Base-by-base conservation (phyloP, 257 asterid genomes). In the Voacanga thouarsii region DNA sequence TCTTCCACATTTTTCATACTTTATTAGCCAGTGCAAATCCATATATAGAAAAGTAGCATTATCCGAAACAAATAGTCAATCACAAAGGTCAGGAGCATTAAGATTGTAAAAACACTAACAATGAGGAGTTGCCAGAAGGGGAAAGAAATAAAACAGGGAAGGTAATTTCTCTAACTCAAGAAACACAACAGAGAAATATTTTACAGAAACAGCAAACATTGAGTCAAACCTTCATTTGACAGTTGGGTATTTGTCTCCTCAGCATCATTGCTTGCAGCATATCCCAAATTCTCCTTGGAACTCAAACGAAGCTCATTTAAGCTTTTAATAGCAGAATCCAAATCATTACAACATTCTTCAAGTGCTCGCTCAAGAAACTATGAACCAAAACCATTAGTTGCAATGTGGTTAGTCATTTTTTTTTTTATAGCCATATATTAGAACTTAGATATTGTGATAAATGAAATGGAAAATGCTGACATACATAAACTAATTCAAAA, bases 271-370 rank as follows among this genome's bases (percentile, higher is more conserved):
- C 85, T 85, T 64, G 81, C 73, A 7, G 82, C 86, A 77, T 69
- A n/a, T 9, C 61, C 83, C 79, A 79, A 61, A 74, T 79, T 86
- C 78, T 84, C 87, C 74, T 57, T 79, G 57, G 92, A 83, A 80
- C 89, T 89, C 91, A 95, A 86, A 21, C 93, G 87, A 78, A 95
- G 99, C 78, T 93, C 93, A 53, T 93, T 88, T 76, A 95, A 81
- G 80, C 92, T 86, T 85, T 83, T 90, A 80, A 95, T 93, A 43
- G 99, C 91, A 71, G 91, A 87, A 87, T 95, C 97, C 88, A 95
- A 75, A 86, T 95, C 96, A 79, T 82, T 86, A 47, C 89, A 86
- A 68, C 89, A 87, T 81, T 85, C 97, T 85, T 91, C 92, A n/a
- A 95, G 93, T 72, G 90, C 94, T 81, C 82, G 87, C 82, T 90